Evolutionary conservation across 1,284 basidiomycete genomes (phyloP), one percentile per base, ranked within the genome.

Genomic region (Apiotrichum montevideense): DNA sequence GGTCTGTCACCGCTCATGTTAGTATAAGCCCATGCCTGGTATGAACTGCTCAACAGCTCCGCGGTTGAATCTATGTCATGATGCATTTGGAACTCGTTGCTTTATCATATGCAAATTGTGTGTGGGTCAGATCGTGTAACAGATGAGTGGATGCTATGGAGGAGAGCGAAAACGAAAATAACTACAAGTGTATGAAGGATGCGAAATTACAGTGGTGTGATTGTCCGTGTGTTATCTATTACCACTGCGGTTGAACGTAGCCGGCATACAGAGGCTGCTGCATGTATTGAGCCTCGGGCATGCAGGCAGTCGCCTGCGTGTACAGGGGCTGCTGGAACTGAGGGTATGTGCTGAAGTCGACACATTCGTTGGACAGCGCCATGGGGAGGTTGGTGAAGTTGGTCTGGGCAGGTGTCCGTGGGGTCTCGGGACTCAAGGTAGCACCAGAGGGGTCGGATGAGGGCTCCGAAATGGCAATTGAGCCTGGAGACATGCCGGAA

Each of bases 201-300:
- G 37, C 9, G 37, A 39, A 21, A 47, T 13, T 21, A 40, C 43
- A 39, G 14, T 37, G 11, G 35, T 29, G 29, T 29, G 29, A 48
- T 48, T 35, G n/a, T 15, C 6, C 34, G 46, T 46, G 6, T 35
- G 46, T 47, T 47, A 37, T 47, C 4, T 47, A 14, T 35, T 52
- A 56, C 60, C 55, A 62, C 57, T 51, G 59, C 8, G 51, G 47
- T 43, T 58, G 57, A 46, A 53, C 51, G 55, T 55, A 56, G 7
- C 47, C 55, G 3, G 58, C 21, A 55, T 56, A 55, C n/a, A 55
- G 9, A 33, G 50, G 47, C 35, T 35, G 46, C 47, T 35, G 15
- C 34, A 34, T 37, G 15, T 32, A 45, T 35, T 46, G 40, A 10
- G n/a, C 35, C 51, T 53, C 41, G 15, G 56, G 56, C 15, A 42